phyloP scores from a whole-genome alignment of 768 basidiomycete genomes.

The Russula virescens region DNA sequence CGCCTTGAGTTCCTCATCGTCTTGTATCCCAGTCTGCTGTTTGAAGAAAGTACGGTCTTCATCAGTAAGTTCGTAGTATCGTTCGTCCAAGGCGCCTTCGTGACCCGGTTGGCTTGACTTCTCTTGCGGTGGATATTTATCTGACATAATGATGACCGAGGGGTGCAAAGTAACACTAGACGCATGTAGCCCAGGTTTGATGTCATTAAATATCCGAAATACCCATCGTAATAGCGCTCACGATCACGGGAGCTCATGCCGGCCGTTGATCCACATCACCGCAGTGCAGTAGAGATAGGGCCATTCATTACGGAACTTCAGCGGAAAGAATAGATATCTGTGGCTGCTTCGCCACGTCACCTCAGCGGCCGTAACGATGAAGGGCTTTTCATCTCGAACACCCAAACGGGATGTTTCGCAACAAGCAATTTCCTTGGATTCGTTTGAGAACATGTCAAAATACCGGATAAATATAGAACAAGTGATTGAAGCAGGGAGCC shows the following conservation, averaged over 20 bases:
- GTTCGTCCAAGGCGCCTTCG: not conserved
- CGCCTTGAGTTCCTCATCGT: constrained; percentile 30
- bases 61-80: constrained; percentile 4
- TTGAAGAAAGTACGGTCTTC: constrained; percentile 26
- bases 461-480: not conserved
- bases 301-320: not conserved
- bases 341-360: not conserved
- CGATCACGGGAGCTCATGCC: not conserved
- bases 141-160: not conserved
- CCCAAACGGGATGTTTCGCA: no score
- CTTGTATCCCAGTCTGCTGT: constrained; percentile 29
- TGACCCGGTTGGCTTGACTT: not conserved
- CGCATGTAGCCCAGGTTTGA: not conserved
- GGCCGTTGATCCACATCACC: not conserved
- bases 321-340: not conserved
- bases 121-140: not conserved
- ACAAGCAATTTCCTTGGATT: not conserved
- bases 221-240: not conserved
- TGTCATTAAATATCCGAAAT: not conserved
- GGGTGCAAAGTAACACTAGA: not conserved
- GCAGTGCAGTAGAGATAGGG: not conserved
- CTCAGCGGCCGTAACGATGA: not conserved
- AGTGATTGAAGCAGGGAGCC: not conserved
- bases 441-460: not conserved
- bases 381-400: not conserved